Evolutionary conservation across 805 yeast species (phyloP), one percentile per base, ranked within the genome.

Genomic region (Candida argentea): DNA sequence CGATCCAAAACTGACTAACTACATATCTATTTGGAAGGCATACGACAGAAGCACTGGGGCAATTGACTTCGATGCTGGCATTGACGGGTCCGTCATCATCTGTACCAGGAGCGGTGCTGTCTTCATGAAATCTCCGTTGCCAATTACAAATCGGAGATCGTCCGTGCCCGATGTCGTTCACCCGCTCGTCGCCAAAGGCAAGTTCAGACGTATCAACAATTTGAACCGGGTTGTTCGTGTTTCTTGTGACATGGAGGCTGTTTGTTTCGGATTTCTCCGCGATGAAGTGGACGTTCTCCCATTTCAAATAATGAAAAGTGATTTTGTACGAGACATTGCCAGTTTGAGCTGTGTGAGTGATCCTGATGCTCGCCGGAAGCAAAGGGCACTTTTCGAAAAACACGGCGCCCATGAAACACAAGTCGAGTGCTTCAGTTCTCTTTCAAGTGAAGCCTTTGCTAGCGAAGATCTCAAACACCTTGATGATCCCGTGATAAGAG

Each of bases 41-140:
- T 61, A 70, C 31, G 70, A 70, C 27, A 47, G 52, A 7, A 76
- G 71, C 39, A 54, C 72, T 64, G 61, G 57, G 31, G 84, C 73
- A 26, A 57, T 55, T 4, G 94, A 84, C 51, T 67, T 81, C 18
- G 89, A 76, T 42, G 63, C 77, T 24, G 69, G 80, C 2, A 57
- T 53, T 11, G 81, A 77, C 42, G 93, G 93, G 0, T 73, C 82
- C 0, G 48, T 83, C 2, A 57, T 86, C 1, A 46, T 87, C 1
- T 70, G 80, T 36, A 78, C 91, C 0, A 49, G 59, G 13, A 73
- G 74, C 27, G 95, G 95, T 0, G 67, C 77, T 14, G 82, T 71
- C 0, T 84, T 69, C 39, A 57, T 60, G 38, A 66, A 55, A 9
- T 38, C 53, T 3, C 38, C 26, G n/a, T 36, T 38, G 25, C 28